Percentiles rank a stretch among this genome's conserved stretches.
These are phyloP conservation scores for Phialophora macrospora DNA, from an alignment of 2,329 filamentous ascomycete species.

Conservation along the genomic window DNA sequence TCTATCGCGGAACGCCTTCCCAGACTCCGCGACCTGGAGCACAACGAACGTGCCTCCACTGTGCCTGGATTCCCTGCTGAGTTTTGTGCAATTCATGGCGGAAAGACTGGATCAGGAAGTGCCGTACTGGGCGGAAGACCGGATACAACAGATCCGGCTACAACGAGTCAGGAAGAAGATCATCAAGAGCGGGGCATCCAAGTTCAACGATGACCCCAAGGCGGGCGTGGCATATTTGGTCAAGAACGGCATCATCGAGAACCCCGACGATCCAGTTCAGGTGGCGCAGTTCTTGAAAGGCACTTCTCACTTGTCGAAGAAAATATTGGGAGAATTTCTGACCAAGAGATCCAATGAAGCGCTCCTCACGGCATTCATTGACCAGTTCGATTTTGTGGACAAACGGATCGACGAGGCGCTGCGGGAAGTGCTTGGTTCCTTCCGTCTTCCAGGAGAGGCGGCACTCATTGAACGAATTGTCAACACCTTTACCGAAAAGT, in stretches of 20 bases:
- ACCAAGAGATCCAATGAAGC: constrained; percentile 87
- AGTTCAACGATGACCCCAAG: constrained; percentile 96
- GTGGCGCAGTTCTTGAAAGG: constrained; percentile 87
- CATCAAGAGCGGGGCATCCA: constrained; percentile 83
- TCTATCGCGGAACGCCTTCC: constrained; percentile 89
- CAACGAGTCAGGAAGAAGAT: constrained; percentile 81
- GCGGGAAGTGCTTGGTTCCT: constrained; percentile 82
- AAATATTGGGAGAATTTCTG: constrained; percentile 85
- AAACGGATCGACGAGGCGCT: constrained; percentile 91
- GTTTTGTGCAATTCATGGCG: constrained; percentile 89
- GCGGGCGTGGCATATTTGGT: constrained; percentile 83
- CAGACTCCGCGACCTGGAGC: constrained; percentile 97
- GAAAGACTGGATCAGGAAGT: constrained; percentile 75
- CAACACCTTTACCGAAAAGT: constrained; percentile 83
- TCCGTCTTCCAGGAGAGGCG: constrained; percentile 91
- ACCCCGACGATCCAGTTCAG: constrained; percentile 72
- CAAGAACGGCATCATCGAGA: constrained; percentile 81
- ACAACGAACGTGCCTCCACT: constrained; percentile 96
- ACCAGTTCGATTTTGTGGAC: constrained; percentile 82
- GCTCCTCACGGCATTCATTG: constrained; percentile 83
- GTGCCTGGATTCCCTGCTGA: constrained; percentile 87
- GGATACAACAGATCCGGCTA: constrained; percentile 67
- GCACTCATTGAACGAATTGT: constrained; percentile 92
- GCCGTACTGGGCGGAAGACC: constrained; percentile 67
- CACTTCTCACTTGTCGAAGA: constrained; percentile 87